Conservation (phyloP, 768 basidiomycete species). For the Leccinellum rugosiceps region DNA sequence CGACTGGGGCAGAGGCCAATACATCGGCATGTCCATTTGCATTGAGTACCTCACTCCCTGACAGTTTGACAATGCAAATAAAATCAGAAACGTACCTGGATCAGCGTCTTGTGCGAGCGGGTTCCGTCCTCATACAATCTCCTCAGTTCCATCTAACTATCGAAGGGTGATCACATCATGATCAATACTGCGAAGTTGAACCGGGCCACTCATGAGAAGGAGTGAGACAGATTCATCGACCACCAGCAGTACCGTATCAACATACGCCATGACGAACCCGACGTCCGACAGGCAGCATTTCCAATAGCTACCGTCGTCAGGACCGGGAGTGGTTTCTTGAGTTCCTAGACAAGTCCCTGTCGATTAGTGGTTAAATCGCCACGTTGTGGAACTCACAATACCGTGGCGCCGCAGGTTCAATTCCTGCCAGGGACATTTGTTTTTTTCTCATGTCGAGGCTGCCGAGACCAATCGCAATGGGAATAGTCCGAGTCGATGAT, state of each 20-base stretch:
- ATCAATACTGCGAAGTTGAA: not conserved
- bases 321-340: conserved; percentile 4
- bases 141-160: not conserved
- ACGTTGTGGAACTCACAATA: conserved; percentile 36
- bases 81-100: not conserved
- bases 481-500: not conserved
- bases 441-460: conserved; percentile 2
- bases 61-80: not conserved
- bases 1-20: not conserved
- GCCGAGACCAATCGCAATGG: not conserved
- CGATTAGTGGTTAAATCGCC: conserved; percentile 44
- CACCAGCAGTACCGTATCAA: no score
- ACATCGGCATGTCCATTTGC: not conserved
- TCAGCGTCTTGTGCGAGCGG: not conserved
- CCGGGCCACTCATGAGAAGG: no score
- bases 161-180: not conserved
- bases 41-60: not conserved
- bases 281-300: not conserved
- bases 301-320: not conserved
- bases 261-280: no score
- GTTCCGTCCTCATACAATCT: not conserved
- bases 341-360: conserved; percentile 34
- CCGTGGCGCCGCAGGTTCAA: conserved; percentile 38
- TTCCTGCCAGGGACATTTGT: conserved; percentile 34
- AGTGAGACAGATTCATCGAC: no score